Base-by-base conservation (phyloP, 352 stramenopile species). In the Phytopythium chamaehyphon region DNA sequence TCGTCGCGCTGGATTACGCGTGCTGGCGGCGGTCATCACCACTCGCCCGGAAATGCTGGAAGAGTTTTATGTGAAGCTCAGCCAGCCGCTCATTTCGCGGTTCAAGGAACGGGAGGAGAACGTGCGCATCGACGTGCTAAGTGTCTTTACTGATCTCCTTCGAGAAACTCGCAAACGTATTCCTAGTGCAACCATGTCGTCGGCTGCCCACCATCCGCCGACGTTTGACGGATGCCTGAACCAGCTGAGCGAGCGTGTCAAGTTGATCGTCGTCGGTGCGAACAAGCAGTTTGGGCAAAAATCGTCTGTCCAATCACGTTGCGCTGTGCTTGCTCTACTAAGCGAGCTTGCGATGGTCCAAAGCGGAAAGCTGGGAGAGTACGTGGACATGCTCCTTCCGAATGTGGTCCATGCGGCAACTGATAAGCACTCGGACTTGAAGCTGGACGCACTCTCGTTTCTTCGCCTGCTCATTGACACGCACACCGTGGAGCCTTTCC, bases 41-140 rank as follows among this genome's bases (percentile, higher is more conserved):
- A 88, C 88, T 7, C 77, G 90, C 2, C 55, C 84, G 12, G 89
- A 97, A 51, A 61, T 96, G 35, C 63, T 97, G 28, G 74, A 94
- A 47, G 58, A 84, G 15, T 59, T 97, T 12, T 96, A 95, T 65
- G 76, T 74, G 33, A 85, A 81, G 51, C 93, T 93, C 26, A 88
- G 71, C 19, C 79, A 90, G 58, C 64, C 71, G 42, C 62, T 98
- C 42, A 90, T 98, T 40, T 83, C 66, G 15, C 76, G 90, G 15
- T 97, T 98, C 62, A 97, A 97, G 67, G 97, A 99, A 73, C 82
- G 97, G 36, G 97, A 99, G 75, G 97, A 99, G 57, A 99, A 98
- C 66, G 97, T 98, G 46, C 93, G 96, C 23, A 93, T 99, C 19
- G 97, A 98, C 55, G 90, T 99, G 6, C 95, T 99, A 69, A 83